Conservation (phyloP, 768 basidiomycete genomes). For the Pleurotus tuoliensis region DNA sequence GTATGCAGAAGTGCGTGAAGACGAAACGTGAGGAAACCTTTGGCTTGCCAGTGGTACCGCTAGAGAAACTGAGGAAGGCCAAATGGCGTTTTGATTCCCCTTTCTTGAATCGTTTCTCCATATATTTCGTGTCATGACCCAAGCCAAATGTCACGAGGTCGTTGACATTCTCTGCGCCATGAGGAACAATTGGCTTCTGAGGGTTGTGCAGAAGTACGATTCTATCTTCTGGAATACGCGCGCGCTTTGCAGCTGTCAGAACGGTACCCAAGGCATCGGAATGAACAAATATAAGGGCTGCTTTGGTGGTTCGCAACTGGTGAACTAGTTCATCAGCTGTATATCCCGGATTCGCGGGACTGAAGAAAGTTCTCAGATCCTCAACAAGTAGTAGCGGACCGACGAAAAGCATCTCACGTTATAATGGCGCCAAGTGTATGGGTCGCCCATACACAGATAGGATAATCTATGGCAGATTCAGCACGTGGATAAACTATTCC, state of each 20-base stretch:
- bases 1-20: neutral
- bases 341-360: slow-evolving; percentile 61
- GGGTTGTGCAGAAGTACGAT: slow-evolving; percentile 34
- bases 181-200: slow-evolving; percentile 7
- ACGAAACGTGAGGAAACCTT: slow-evolving; percentile 23
- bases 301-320: slow-evolving; percentile 47
- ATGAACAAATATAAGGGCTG: slow-evolving; percentile 46
- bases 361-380: slow-evolving; percentile 16
- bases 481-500: neutral
- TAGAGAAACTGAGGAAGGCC: slow-evolving; percentile 70
- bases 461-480: slow-evolving; percentile 41
- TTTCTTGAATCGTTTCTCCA: slow-evolving; percentile 40
- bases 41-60: slow-evolving; percentile 59
- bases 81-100: slow-evolving; percentile 61
- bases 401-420: slow-evolving; percentile 35
- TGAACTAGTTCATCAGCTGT: slow-evolving; percentile 54
- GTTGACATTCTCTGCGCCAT: slow-evolving; percentile 30
- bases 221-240: slow-evolving; percentile 38
- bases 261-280: slow-evolving; percentile 41
- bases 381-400: too few relatives aligned
- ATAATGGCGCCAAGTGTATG: slow-evolving; percentile 56
- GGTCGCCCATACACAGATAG: slow-evolving; percentile 52
- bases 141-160: slow-evolving; percentile 42
- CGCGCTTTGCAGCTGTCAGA: slow-evolving; percentile 35
- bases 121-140: slow-evolving; percentile 32